These are phyloP conservation scores for Otatea glauca DNA, from an alignment of 176 grass and related monocot species.

Conservation along the genomic window DNA sequence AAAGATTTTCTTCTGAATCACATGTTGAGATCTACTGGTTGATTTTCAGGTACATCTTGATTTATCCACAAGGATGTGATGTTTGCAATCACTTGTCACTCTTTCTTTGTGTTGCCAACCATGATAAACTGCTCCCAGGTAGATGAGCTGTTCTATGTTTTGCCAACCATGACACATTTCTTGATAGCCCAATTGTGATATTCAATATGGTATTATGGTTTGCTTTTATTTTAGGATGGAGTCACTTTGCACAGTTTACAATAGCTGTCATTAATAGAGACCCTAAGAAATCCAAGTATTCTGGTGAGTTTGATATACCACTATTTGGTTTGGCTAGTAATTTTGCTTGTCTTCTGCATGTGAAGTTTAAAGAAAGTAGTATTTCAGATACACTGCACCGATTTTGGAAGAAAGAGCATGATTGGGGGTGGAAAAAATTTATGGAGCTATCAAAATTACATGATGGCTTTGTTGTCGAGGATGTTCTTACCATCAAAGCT, in stretches of 20 bases:
- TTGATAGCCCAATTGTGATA: constrained; percentile 23
- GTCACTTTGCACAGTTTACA: constrained; percentile 95
- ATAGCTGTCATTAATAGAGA: constrained; percentile 99
- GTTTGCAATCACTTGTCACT: constrained; percentile 96
- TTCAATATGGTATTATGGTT: constrained; percentile 38
- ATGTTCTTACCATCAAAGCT: constrained; percentile 95
- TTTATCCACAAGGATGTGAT: constrained; percentile 99
- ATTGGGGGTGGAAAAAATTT: constrained; percentile 99
- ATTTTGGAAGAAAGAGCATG: constrained; percentile 99
- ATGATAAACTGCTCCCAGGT: constrained; percentile 98
- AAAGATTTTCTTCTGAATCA: constrained; percentile 26
- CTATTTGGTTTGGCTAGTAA: constrained; percentile 37
- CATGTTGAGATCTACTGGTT: constrained; percentile 41
- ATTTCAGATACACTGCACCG: constrained; percentile 98
- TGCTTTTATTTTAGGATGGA: constrained; percentile 82
- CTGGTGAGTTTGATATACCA: constrained; percentile 66
- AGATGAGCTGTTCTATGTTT: constrained; percentile 36
- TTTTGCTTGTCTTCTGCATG: constrained; percentile 37
- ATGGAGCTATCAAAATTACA: constrained; percentile 96
- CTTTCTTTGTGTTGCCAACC: constrained; percentile 98
- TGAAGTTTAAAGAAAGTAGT: constrained; percentile 49
- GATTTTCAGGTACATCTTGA: constrained; percentile 92
- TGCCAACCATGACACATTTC: constrained; percentile 18
- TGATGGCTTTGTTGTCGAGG: constrained; percentile 88
- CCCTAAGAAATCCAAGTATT: constrained; percentile 99